A percentile compares a stretch with the other conserved stretches of the same genome.
Conservation (phyloP, 2,329 filamentous ascomycete genomes). For the Fusarium decemcellulare region DNA sequence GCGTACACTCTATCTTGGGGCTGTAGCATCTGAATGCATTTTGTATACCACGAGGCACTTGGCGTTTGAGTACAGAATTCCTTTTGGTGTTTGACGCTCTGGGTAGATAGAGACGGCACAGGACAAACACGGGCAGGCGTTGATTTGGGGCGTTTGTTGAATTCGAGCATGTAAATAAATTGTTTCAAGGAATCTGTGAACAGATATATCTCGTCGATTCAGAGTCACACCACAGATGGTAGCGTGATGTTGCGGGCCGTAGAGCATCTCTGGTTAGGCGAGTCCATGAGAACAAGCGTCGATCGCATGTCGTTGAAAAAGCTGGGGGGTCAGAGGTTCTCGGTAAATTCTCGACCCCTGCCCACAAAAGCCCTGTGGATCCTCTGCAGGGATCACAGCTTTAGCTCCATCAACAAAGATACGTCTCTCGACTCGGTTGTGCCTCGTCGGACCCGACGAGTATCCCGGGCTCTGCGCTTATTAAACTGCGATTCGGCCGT, state of each 20-base stretch:
- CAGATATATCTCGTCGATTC: no score
- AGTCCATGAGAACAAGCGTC: neutral
- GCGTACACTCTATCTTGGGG: conserved; percentile 7
- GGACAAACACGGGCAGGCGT: neutral
- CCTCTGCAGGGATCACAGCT: neutral
- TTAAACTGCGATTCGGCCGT: conserved; percentile 51
- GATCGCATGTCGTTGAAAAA: conserved; percentile 28
- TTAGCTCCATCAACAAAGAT: neutral
- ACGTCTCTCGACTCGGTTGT: neutral
- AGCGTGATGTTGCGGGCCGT: neutral
- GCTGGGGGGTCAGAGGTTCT: conserved; percentile 29
- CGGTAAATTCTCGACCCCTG: conserved; percentile 29
- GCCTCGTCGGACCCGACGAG: conserved; percentile 7
- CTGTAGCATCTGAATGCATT: neutral
- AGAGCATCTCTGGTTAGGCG: neutral
- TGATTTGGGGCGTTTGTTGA: neutral
- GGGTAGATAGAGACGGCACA: conserved; percentile 1
- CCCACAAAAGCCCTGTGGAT: conserved; percentile 8
- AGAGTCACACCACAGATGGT: no score
- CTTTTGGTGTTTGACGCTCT: conserved; percentile 1
- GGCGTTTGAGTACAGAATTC: conserved; percentile 1
- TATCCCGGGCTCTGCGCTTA: conserved; percentile 44
- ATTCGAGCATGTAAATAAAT: neutral
- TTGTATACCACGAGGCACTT: neutral
- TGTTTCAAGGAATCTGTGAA: no score